These are phyloP conservation scores for Botrytis fabae DNA, from an alignment of 2,329 filamentous ascomycete species.

Conservation along the genomic window DNA sequence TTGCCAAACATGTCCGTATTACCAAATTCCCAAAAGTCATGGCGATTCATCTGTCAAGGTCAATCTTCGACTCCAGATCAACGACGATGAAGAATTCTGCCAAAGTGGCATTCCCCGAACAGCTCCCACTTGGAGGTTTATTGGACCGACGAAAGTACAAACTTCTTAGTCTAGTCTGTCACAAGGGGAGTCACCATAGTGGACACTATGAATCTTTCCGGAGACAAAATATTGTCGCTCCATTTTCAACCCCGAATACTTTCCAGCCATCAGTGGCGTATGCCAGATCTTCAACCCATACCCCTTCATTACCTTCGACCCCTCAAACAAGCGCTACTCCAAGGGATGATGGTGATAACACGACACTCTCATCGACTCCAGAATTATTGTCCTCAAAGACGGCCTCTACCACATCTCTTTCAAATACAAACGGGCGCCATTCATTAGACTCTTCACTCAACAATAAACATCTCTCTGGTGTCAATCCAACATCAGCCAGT, in stretches of 20 bases:
- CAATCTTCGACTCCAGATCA: conserved; percentile 74
- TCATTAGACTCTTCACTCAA: conserved; percentile 26
- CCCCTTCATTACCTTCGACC: conserved; percentile 35
- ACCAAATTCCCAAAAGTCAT: conserved; percentile 86
- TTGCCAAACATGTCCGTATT: conserved; percentile 85
- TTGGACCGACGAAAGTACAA: conserved; percentile 78
- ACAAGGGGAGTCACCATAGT: conserved; percentile 93
- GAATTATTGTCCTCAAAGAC: conserved; percentile 37
- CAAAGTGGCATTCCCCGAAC: conserved; percentile 89
- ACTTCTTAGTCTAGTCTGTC: conserved; percentile 83
- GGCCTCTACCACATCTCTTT: conserved; percentile 35
- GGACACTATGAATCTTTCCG: conserved; percentile 97
- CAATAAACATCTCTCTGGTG: conserved; percentile 19
- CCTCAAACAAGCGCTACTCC: conserved; percentile 41
- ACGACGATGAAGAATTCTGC: conserved; percentile 89
- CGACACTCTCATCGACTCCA: conserved; percentile 35
- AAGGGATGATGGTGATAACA: conserved; percentile 31
- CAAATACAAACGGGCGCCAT: conserved; percentile 27
- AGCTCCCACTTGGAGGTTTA: conserved; percentile 77
- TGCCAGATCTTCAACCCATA: conserved; percentile 37
- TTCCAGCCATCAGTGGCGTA: conserved; percentile 76
- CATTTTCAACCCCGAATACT: conserved; percentile 78
- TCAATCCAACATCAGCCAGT: conserved; percentile 27
- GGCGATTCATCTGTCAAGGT: conserved; percentile 88
- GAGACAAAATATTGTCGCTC: conserved; percentile 75